Evolutionary conservation across 2,329 filamentous ascomycete genomes (phyloP).

Genomic region (Colletotrichum horii): DNA sequence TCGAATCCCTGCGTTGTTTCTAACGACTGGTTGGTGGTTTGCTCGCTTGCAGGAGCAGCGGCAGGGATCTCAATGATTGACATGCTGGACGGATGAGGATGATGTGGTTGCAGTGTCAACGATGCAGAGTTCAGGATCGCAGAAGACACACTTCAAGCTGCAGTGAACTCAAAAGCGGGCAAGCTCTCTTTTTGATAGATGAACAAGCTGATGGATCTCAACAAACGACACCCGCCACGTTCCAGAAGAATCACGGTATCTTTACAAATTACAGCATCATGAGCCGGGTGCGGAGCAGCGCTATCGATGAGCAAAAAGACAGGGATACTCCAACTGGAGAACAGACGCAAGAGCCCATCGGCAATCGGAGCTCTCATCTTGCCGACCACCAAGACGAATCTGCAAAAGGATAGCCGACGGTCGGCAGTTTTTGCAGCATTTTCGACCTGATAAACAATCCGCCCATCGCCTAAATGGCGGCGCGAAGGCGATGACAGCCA

Average conservation of each 20-base stretch:
- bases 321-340: background rate
- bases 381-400: background rate
- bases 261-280: background rate
- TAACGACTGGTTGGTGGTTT: background rate
- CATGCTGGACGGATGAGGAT: background rate
- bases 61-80: background rate
- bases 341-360: background rate
- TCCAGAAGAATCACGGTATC: background rate
- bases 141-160: background rate
- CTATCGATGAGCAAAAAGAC: background rate
- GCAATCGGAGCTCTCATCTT: conserved; percentile 2
- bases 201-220: background rate
- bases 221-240: background rate
- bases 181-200: background rate
- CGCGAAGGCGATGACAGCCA: background rate
- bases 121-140: background rate
- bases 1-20: background rate
- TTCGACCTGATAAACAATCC: background rate
- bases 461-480: background rate
- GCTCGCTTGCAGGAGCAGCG: background rate
- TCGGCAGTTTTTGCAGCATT: conserved; percentile 2
- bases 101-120: background rate
- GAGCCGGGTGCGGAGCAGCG: background rate
- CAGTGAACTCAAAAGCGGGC: background rate
- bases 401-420: conserved; percentile 7